Evolutionary conservation across 176 grass and related monocot species (phyloP).

Genomic region (Oryza glumipatula): DNA sequence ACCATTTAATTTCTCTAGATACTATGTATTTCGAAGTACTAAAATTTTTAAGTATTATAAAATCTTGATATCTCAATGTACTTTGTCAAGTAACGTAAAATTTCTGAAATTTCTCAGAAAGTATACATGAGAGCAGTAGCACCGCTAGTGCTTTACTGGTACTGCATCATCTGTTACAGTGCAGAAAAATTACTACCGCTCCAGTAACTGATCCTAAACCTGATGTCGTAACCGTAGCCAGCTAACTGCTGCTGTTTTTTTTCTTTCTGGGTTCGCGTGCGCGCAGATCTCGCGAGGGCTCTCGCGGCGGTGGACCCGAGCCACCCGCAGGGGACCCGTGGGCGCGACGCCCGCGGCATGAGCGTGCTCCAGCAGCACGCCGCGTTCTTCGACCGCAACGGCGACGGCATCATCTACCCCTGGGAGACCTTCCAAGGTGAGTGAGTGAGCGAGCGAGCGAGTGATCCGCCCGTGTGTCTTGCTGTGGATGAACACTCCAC

Average conservation of each 20-base stretch:
- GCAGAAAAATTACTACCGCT: not conserved
- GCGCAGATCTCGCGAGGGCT: constrained; percentile 64
- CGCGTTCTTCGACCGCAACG: constrained; percentile 71
- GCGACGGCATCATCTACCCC: constrained; percentile 64
- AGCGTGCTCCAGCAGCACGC: constrained; percentile 79
- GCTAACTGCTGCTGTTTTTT: not conserved
- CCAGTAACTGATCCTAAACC: no score
- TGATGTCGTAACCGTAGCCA: not conserved
- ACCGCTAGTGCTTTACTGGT: not conserved
- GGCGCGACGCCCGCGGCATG: constrained; percentile 44
- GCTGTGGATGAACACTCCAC: not conserved
- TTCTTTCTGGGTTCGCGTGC: not conserved
- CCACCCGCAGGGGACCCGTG: constrained; percentile 56
- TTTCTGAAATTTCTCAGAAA: not conserved
- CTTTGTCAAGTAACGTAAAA: no score
- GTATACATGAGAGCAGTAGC: not conserved
- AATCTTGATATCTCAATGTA: no score
- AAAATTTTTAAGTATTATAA: no score
- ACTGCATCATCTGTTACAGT: not conserved
- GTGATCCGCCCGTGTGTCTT: not conserved
- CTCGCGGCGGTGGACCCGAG: constrained; percentile 59
- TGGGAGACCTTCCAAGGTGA: constrained; percentile 70
- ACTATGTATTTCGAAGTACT: no score
- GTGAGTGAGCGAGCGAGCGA: not conserved
- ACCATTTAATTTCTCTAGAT: no score